These are phyloP conservation scores for Aureobasidium mangrovei DNA, from an alignment of 2,329 filamentous ascomycete species.

Conservation along the genomic window DNA sequence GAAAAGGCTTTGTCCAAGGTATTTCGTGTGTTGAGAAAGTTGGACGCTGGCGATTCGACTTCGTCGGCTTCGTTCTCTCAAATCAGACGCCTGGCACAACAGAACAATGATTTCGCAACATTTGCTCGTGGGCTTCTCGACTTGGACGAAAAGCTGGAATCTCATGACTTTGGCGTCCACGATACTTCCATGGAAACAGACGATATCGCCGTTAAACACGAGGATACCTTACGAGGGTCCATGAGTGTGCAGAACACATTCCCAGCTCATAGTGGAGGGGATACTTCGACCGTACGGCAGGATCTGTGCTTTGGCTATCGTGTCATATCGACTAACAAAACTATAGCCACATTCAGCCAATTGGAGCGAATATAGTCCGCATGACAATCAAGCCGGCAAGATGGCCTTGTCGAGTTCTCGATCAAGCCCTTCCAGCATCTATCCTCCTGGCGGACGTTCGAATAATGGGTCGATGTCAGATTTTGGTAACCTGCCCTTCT, in stretches of 20 bases:
- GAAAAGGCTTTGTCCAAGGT: slow-evolving; percentile 9
- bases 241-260: neutral
- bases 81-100: slow-evolving; percentile 1
- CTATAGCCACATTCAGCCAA: neutral
- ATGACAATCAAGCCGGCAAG: neutral
- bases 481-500: slow-evolving; percentile 12
- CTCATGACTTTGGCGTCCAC: neutral
- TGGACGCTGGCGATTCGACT: neutral
- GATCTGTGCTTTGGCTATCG: neutral
- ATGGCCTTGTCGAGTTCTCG: neutral
- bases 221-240: neutral
- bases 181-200: neutral
- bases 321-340: neutral
- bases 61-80: neutral
- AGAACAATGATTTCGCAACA: neutral
- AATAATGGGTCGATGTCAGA: neutral
- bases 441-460: neutral
- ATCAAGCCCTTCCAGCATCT: neutral
- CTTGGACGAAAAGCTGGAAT: slow-evolving; percentile 3
- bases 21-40: slow-evolving; percentile 7
- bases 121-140: slow-evolving; percentile 3
- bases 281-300: neutral
- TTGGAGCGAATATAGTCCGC: neutral
- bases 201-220: neutral
- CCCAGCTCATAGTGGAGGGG: neutral